phyloP scores from a whole-genome alignment of 148 eudicot species.

The Nepenthes mirabilis region DNA sequence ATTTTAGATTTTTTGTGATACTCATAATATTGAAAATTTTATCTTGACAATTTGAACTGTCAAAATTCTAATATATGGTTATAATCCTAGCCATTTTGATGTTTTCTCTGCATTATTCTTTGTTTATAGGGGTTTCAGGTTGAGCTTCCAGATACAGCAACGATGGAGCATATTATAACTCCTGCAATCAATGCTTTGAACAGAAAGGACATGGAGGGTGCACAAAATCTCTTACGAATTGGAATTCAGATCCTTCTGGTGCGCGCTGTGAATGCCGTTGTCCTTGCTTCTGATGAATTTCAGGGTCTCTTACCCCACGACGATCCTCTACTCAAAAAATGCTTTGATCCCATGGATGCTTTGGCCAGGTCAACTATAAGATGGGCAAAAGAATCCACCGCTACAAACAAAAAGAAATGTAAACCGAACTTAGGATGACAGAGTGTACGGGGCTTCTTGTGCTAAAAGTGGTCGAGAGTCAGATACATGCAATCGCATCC shows the following conservation, averaged over 20 bases:
- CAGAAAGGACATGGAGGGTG: conserved; percentile 48
- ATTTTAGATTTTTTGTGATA: too few relatives aligned
- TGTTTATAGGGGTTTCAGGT: conserved; percentile 52
- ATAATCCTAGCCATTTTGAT: too few relatives aligned
- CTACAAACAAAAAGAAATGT: too few relatives aligned
- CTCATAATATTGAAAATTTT: too few relatives aligned
- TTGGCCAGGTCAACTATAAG: conserved; percentile 43
- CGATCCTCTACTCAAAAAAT: conserved; percentile 53
- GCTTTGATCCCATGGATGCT: conserved; percentile 58
- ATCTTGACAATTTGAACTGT: too few relatives aligned
- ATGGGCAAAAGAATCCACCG: conserved; percentile 23
- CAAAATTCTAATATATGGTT: too few relatives aligned
- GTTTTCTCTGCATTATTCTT: neutral
- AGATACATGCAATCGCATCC: too few relatives aligned
- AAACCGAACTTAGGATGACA: too few relatives aligned
- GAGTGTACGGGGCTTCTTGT: too few relatives aligned
- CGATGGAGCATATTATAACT: conserved; percentile 33
- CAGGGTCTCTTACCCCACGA: conserved; percentile 34
- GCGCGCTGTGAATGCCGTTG: conserved; percentile 40
- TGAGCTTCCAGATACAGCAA: conserved; percentile 44
- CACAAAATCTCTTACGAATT: conserved; percentile 43
- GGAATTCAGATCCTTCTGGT: conserved; percentile 46
- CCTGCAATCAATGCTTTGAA: conserved; percentile 43
- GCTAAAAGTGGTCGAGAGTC: too few relatives aligned
- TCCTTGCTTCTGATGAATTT: conserved; percentile 50